Evolutionary conservation across 2,329 filamentous ascomycete genomes (phyloP).

Genomic region (Xylariales sp.): DNA sequence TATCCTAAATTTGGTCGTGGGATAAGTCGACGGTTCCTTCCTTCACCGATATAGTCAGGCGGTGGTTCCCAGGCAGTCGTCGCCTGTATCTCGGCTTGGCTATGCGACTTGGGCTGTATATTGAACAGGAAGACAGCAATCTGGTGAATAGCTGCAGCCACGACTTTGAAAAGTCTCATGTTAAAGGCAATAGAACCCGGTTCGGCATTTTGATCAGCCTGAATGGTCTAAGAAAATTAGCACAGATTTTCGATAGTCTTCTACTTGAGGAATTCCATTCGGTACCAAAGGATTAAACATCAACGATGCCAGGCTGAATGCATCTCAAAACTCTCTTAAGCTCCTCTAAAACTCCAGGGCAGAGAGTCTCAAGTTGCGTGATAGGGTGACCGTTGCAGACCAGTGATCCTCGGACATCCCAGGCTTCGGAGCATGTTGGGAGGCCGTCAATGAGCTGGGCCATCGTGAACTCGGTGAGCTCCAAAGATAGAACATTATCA

Average conservation of each 20-base stretch:
- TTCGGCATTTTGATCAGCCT: background rate
- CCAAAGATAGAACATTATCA: slow-evolving; percentile 9
- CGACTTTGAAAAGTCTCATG: background rate
- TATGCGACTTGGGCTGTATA: background rate
- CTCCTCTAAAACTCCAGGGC: background rate
- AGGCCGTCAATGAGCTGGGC: slow-evolving; percentile 18
- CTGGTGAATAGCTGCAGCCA: background rate
- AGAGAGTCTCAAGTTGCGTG: background rate
- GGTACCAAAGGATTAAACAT: background rate
- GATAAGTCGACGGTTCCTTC: background rate
- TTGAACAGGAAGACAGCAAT: background rate
- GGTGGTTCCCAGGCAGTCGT: background rate
- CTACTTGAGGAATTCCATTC: background rate
- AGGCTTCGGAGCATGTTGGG: slow-evolving; percentile 4
- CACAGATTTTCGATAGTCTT: background rate
- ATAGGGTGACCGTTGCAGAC: background rate
- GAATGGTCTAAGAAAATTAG: background rate
- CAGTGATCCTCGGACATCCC: background rate
- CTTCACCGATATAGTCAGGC: too few species aligned
- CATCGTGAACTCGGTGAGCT: slow-evolving; percentile 13
- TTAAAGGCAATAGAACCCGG: background rate
- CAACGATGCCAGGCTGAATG: background rate
- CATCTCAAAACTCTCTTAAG: background rate
- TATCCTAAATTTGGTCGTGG: background rate
- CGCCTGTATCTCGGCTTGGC: background rate